Conservation (phyloP, 208 protist genomes). For the Leishmania gerbilli region DNA sequence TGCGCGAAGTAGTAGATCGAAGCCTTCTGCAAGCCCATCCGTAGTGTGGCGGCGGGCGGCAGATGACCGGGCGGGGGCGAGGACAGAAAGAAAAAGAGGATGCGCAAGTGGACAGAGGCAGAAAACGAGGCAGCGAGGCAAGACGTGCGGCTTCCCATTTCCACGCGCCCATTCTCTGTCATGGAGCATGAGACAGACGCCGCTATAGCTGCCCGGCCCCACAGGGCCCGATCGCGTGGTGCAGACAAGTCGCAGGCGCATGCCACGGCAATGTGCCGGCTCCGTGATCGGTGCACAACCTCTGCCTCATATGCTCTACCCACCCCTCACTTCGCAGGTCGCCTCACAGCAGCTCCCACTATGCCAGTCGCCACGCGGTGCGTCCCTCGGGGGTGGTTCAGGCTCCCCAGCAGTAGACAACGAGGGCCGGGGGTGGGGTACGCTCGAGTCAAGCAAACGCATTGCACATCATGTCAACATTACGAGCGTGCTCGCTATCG, state of each 20-base stretch:
- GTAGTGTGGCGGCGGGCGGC: neutral
- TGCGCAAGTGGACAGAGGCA: too few species aligned
- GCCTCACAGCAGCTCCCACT: neutral
- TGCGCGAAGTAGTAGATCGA: neutral
- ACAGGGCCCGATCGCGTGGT: neutral
- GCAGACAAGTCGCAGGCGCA: neutral
- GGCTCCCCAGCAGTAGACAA: neutral
- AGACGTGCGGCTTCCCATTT: neutral
- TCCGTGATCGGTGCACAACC: neutral
- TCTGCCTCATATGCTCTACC: neutral
- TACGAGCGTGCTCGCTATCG: neutral
- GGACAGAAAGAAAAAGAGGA: neutral
- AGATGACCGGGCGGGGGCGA: neutral
- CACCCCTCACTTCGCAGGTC: neutral
- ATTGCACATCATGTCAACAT: neutral
- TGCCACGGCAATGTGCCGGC: neutral
- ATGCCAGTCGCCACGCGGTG: neutral
- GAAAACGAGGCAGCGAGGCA: neutral
- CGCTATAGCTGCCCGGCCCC: neutral
- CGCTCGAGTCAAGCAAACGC: neutral
- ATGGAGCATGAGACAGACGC: neutral
- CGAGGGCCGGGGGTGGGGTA: too few species aligned
- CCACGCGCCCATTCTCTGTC: neutral
- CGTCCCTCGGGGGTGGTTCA: neutral
- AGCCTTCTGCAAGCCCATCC: neutral